Percentiles rank a stretch among this genome's conserved stretches.
phyloP scores from a whole-genome alignment of 2,329 filamentous ascomycete genomes.

The Xylariaceae sp. region DNA sequence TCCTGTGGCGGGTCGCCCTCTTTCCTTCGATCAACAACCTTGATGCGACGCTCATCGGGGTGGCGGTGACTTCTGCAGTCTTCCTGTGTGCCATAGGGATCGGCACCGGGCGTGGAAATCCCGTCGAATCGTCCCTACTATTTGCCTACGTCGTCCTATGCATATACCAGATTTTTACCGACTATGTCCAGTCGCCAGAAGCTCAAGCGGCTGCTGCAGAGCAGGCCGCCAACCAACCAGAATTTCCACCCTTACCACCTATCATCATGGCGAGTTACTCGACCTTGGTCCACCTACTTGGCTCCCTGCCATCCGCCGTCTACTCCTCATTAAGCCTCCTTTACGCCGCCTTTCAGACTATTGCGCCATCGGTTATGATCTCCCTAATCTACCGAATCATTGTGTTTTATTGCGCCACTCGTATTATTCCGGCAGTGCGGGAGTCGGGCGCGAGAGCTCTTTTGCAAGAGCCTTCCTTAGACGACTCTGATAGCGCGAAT shows the following conservation, averaged over 20 bases:
- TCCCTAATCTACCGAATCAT: slow-evolving; percentile 91
- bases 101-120: slow-evolving; percentile 88
- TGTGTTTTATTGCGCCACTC: slow-evolving; percentile 92
- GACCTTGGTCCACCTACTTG: slow-evolving; percentile 81
- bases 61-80: slow-evolving; percentile 87
- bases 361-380: slow-evolving; percentile 94
- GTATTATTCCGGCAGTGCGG: slow-evolving; percentile 91
- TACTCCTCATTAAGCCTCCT: slow-evolving; percentile 85
- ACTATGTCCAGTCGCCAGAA: slow-evolving; percentile 83
- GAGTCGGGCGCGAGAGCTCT: slow-evolving; percentile 83
- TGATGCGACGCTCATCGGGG: slow-evolving; percentile 89
- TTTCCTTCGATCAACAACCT: slow-evolving; percentile 93
- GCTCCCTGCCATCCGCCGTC: slow-evolving; percentile 79
- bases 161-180: slow-evolving; percentile 98
- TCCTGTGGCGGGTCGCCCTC: slow-evolving; percentile 90
- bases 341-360: slow-evolving; percentile 89
- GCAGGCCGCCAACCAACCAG: slow-evolving; percentile 64
- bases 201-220: slow-evolving; percentile 56
- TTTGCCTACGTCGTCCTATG: slow-evolving; percentile 98
- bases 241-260: slow-evolving; percentile 93
- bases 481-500: slow-evolving; percentile 82
- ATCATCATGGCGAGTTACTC: slow-evolving; percentile 99
- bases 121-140: slow-evolving; percentile 90
- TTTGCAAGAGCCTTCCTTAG: slow-evolving; percentile 81
- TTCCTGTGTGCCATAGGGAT: slow-evolving; percentile 95